These are phyloP conservation scores for Linnemannia exigua DNA, from an alignment of 192 early-diverging fungal species.

Conservation along the genomic window DNA sequence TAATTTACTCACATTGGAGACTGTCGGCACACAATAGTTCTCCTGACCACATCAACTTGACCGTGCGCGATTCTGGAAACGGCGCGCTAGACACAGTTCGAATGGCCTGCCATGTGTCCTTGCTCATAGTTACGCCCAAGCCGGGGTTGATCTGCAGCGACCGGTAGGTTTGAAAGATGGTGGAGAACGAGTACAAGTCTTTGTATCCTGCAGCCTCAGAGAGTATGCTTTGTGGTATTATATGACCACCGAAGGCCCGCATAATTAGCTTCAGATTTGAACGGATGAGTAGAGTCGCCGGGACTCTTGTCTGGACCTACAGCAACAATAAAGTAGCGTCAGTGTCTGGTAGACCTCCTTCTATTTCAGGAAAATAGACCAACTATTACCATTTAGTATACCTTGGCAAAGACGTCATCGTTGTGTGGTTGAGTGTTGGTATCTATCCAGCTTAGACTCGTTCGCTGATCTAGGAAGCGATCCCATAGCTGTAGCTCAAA, in stretches of 20 bases:
- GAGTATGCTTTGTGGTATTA: constrained; percentile 40
- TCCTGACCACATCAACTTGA: constrained; percentile 24
- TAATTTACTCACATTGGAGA: constrained; percentile 14
- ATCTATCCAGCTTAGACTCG: constrained; percentile 52
- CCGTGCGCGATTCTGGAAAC: neutral
- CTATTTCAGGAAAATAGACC: too few relatives aligned
- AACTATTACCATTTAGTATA: neutral
- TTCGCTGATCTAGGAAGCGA: constrained; percentile 43
- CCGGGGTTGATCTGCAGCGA: constrained; percentile 46
- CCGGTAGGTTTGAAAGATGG: constrained; percentile 38
- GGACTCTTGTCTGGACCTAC: constrained; percentile 29
- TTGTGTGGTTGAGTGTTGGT: neutral
- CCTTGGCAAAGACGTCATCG: constrained; percentile 4
- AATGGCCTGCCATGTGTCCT: constrained; percentile 36
- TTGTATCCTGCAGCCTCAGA: neutral
- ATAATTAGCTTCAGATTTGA: constrained; percentile 44
- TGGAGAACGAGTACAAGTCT: constrained; percentile 32
- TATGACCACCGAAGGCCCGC: constrained; percentile 46
- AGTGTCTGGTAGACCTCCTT: neutral
- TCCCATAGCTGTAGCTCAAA: constrained; percentile 46
- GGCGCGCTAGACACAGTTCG: constrained; percentile 8
- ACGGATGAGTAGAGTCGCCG: constrained; percentile 22
- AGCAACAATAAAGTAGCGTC: neutral
- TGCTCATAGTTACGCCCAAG: constrained; percentile 39
- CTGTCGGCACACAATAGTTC: constrained; percentile 17